These are phyloP conservation scores for Elsinoe fawcettii DNA, from an alignment of 2,329 filamentous ascomycete species.

Conservation along the genomic window DNA sequence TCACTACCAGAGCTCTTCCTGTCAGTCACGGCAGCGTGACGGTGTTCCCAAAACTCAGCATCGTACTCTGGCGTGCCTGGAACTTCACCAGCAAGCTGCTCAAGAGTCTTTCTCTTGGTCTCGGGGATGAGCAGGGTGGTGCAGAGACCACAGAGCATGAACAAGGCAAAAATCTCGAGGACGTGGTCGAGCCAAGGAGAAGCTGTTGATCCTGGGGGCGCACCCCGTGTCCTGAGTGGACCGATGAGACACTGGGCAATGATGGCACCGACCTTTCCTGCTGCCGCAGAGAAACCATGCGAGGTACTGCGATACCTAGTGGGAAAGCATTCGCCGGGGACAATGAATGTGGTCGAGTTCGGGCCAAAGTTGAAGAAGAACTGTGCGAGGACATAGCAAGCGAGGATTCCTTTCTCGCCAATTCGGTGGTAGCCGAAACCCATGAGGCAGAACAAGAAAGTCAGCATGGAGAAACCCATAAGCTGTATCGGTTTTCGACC, in stretches of 20 bases:
- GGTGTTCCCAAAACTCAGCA: slow-evolving; percentile 20
- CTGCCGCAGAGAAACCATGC: slow-evolving; percentile 43
- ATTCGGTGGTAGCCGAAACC: slow-evolving; percentile 43
- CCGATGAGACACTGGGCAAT: slow-evolving; percentile 44
- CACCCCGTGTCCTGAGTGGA: slow-evolving; percentile 47
- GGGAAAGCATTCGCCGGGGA: slow-evolving; percentile 46
- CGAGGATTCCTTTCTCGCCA: slow-evolving; percentile 36
- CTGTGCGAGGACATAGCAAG: slow-evolving; percentile 41
- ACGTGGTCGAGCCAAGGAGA: slow-evolving; percentile 64
- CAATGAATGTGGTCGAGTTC: slow-evolving; percentile 46
- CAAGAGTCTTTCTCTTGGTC: slow-evolving; percentile 66
- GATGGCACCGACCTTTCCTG: slow-evolving; percentile 43
- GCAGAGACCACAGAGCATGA: slow-evolving; percentile 67
- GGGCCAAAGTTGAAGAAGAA: slow-evolving; percentile 50
- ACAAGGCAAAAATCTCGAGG: slow-evolving; percentile 69
- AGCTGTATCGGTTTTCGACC: slow-evolving; percentile 73
- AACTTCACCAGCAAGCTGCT: slow-evolving; percentile 61
- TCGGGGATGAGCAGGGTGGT: slow-evolving; percentile 68
- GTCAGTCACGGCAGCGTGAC: not conserved
- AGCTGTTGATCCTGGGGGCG: slow-evolving; percentile 43
- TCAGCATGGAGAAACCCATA: slow-evolving; percentile 42
- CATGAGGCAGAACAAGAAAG: slow-evolving; percentile 43
- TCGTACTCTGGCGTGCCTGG: slow-evolving; percentile 48
- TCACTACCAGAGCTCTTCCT: slow-evolving; percentile 8
- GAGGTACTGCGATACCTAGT: slow-evolving; percentile 42